Evolutionary conservation across 2,329 filamentous ascomycete genomes (phyloP).

Genomic region (Colletotrichum destructivum): DNA sequence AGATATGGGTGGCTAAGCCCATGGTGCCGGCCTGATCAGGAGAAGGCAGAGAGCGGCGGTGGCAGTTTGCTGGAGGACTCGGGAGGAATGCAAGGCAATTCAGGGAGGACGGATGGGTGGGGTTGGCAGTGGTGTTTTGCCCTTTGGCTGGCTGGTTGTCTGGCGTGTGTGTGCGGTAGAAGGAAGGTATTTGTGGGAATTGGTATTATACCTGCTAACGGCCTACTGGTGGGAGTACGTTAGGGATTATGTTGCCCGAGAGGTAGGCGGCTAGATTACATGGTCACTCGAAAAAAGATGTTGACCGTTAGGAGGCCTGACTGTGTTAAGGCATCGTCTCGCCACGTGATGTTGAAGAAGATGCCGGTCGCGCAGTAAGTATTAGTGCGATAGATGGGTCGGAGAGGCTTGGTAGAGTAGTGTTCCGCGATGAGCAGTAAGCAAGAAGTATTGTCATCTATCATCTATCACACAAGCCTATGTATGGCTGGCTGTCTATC

Average conservation of each 20-base stretch:
- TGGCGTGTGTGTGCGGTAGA: constrained; percentile 9
- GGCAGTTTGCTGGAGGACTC: constrained; percentile 7
- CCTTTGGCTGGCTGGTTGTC: background rate
- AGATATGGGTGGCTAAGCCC: constrained; percentile 3
- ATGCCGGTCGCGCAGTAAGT: background rate
- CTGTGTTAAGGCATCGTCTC: constrained; percentile 15
- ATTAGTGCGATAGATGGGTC: too few relatives aligned
- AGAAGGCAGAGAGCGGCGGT: constrained; percentile 9
- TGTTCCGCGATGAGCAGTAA: background rate
- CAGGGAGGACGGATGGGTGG: constrained; percentile 7
- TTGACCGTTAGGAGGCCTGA: constrained; percentile 17
- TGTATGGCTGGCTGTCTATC: too few relatives aligned
- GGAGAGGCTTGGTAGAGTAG: background rate
- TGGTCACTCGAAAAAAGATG: constrained; percentile 28
- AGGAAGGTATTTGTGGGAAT: constrained; percentile 34
- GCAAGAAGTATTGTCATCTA: too few relatives aligned
- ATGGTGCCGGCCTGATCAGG: background rate
- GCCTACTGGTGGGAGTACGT: constrained; percentile 29
- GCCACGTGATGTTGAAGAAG: background rate
- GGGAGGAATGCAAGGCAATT: constrained; percentile 26
- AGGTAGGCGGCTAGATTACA: constrained; percentile 31
- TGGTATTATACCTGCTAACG: constrained; percentile 34
- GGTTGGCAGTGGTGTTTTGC: constrained; percentile 11
- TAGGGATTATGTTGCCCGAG: constrained; percentile 26
- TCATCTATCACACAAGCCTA: too few relatives aligned